phyloP scores from a whole-genome alignment of 1,139 yeast species.

The Kodamaea arcana region DNA sequence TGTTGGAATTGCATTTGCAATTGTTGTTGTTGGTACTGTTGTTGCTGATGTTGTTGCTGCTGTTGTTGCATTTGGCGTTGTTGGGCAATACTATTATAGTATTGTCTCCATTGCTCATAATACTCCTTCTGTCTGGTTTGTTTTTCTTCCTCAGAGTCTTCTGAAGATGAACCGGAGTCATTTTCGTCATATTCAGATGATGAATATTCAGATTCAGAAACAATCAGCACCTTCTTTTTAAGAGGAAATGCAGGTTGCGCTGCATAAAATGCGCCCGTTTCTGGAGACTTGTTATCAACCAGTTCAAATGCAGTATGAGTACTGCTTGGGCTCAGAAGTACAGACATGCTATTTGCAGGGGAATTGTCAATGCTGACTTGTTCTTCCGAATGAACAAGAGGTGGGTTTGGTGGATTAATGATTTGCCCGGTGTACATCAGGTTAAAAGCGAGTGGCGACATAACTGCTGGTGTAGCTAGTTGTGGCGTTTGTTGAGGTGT shows the following conservation, averaged over 20 bases:
- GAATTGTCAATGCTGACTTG: not conserved
- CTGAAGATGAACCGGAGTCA: constrained; percentile 12
- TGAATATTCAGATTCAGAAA: constrained; percentile 9
- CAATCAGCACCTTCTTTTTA: constrained; percentile 1
- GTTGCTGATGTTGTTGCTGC: constrained; percentile 16
- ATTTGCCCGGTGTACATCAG: not conserved
- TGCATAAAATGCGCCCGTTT: constrained; percentile 2
- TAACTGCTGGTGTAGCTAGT: too few relatives aligned
- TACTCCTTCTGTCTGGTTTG: constrained; percentile 17
- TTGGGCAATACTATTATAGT: constrained; percentile 23
- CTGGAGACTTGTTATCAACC: constrained; percentile 1
- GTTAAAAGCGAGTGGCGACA: not conserved
- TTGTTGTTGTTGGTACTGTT: constrained; percentile 9
- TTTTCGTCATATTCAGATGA: constrained; percentile 11
- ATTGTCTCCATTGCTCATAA: constrained; percentile 28
- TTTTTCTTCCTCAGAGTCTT: constrained; percentile 15
- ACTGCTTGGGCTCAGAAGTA: not conserved
- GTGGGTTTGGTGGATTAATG: not conserved
- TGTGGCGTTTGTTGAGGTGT: too few relatives aligned
- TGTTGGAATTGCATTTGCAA: constrained; percentile 15
- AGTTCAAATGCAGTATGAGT: not conserved
- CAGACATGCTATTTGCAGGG: constrained; percentile 2
- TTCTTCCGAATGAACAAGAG: not conserved
- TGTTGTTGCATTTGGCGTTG: constrained; percentile 20
- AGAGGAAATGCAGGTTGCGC: constrained; percentile 3